Conservation (phyloP, 305 asterid species). For the Fraxinus latifolia region DNA sequence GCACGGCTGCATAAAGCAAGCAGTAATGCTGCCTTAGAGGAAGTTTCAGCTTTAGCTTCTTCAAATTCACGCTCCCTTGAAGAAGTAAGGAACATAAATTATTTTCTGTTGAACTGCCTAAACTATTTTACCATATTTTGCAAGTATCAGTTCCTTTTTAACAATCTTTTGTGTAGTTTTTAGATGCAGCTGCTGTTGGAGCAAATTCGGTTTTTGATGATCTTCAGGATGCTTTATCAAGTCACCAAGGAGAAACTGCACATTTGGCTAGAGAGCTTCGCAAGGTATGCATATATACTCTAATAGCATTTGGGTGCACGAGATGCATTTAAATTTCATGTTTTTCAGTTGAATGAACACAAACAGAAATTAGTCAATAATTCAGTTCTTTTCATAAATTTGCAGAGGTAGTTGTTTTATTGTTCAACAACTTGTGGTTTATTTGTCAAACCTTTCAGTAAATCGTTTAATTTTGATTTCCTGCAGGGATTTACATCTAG, state of each 20-base stretch:
- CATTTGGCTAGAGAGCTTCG: conserved; percentile 69
- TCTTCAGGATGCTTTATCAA: conserved; percentile 52
- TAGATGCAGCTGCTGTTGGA: conserved; percentile 50
- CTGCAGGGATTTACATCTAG: conserved; percentile 52
- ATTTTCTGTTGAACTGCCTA: background rate
- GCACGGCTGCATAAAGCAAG: conserved; percentile 60
- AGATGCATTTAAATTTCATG: background rate
- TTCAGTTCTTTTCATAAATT: background rate
- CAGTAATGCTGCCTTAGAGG: conserved; percentile 61
- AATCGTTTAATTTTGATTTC: conserved; percentile 13
- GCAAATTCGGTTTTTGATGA: conserved; percentile 51
- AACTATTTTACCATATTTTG: background rate
- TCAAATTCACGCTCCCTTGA: conserved; percentile 41
- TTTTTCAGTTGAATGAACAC: background rate
- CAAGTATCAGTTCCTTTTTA: background rate
- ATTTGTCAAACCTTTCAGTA: conserved; percentile 1
- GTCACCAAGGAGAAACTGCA: conserved; percentile 64
- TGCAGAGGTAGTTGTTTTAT: background rate
- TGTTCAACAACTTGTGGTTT: background rate
- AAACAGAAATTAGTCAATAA: background rate
- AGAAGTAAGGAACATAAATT: conserved; percentile 40
- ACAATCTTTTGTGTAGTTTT: conserved; percentile 37
- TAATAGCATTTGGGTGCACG: background rate
- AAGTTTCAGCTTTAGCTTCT: conserved; percentile 48
- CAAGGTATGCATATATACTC: conserved; percentile 41